A percentile compares a stretch with the other conserved stretches of the same genome.
These are phyloP conservation scores for Aspergillus ibericus DNA, from an alignment of 2,329 filamentous ascomycete genomes.

Conservation along the genomic window DNA sequence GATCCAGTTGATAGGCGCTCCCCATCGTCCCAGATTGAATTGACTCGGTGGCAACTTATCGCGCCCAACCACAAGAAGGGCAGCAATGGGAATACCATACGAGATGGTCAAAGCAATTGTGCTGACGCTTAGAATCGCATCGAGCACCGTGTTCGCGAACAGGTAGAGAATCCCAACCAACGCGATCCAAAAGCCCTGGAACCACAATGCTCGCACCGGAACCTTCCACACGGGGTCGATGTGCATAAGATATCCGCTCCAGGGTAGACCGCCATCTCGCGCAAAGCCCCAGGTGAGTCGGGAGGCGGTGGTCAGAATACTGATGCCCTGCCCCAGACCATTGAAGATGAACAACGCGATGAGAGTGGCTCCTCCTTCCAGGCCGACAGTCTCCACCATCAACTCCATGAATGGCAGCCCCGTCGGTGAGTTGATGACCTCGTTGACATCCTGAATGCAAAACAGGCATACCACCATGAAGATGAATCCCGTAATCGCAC, in stretches of 20 bases:
- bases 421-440: conserved; percentile 39
- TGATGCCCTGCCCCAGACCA: conserved; percentile 55
- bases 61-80: conserved; percentile 52
- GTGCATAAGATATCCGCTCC: conserved; percentile 46
- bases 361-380: conserved; percentile 51
- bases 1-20: conserved; percentile 47
- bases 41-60: conserved; percentile 51
- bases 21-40: conserved; percentile 49
- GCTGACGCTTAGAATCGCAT: conserved; percentile 57
- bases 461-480: conserved; percentile 57
- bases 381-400: conserved; percentile 41
- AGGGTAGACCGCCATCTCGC: conserved; percentile 53
- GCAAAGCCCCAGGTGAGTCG: conserved; percentile 57
- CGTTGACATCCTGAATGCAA: conserved; percentile 50
- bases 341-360: conserved; percentile 58
- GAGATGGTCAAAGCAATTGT: conserved; percentile 58
- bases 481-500: conserved; percentile 52
- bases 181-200: conserved; percentile 49
- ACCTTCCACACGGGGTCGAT: conserved; percentile 54
- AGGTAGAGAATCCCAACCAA: conserved; percentile 58
- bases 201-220: conserved; percentile 54
- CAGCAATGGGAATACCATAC: conserved; percentile 52
- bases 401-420: conserved; percentile 54
- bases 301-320: conserved; percentile 53
- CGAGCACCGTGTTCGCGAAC: conserved; percentile 55